Percentiles rank a stretch among this genome's conserved stretches.
Conservation (phyloP, 768 basidiomycete genomes). For the Myochromella boudieri region DNA sequence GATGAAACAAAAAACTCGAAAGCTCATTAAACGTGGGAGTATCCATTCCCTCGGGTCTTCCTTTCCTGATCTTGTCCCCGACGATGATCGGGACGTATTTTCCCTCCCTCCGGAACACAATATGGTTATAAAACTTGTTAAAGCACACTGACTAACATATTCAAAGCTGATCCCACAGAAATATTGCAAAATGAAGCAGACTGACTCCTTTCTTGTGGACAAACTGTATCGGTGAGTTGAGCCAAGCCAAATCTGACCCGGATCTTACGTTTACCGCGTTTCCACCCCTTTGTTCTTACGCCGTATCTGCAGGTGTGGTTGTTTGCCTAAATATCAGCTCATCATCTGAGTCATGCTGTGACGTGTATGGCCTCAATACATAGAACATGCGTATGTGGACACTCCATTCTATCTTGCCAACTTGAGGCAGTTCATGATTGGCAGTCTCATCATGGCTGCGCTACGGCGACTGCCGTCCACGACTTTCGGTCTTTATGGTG, state of each 20-base stretch:
- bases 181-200: neutral
- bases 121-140: neutral
- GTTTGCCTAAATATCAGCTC: too few relatives aligned
- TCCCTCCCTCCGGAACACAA: neutral
- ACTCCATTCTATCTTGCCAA: neutral
- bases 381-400: neutral
- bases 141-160: neutral
- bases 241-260: conserved; percentile 6
- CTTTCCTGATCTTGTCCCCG: conserved; percentile 18
- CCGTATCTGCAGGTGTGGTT: conserved; percentile 10
- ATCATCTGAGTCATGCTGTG: too few relatives aligned
- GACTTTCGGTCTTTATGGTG: too few relatives aligned
- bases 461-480: too few relatives aligned
- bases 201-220: neutral
- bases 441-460: conserved; percentile 1
- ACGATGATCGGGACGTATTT: conserved; percentile 12
- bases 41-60: conserved; percentile 17
- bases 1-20: conserved; percentile 21
- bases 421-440: conserved; percentile 11
- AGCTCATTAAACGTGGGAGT: conserved; percentile 23
- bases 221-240: neutral
- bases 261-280: conserved; percentile 18
- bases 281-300: conserved; percentile 15
- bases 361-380: conserved; percentile 5
- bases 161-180: neutral